Conservation (phyloP, 768 basidiomycete species). For the Ramaria rubella region DNA sequence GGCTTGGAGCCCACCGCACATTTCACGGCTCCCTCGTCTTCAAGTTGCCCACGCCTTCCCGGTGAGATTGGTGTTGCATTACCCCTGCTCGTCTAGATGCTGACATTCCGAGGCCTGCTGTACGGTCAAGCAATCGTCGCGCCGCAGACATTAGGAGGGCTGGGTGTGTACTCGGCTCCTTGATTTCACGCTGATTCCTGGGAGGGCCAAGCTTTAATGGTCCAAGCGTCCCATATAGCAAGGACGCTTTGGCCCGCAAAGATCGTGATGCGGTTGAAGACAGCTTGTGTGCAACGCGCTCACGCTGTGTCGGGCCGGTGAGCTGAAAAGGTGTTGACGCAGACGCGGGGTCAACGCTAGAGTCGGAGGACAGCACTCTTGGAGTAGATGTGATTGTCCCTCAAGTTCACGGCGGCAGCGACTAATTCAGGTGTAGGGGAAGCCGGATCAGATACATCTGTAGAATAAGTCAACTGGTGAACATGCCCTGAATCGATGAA, state of each 20-base stretch:
- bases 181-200: neutral
- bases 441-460: too few relatives aligned
- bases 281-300: slow-evolving; percentile 73
- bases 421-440: slow-evolving; percentile 85
- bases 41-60: slow-evolving; percentile 46
- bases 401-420: slow-evolving; percentile 81
- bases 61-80: slow-evolving; percentile 51
- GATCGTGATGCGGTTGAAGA: slow-evolving; percentile 78
- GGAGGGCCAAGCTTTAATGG: neutral
- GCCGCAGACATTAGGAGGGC: slow-evolving; percentile 87
- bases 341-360: slow-evolving; percentile 39
- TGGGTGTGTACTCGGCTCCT: slow-evolving; percentile 16
- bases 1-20: slow-evolving; percentile 78
- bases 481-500: too few relatives aligned
- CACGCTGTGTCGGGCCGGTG: slow-evolving; percentile 68
- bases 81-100: slow-evolving; percentile 60
- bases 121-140: slow-evolving; percentile 64
- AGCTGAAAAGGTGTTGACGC: slow-evolving; percentile 70
- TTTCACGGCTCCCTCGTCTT: slow-evolving; percentile 59
- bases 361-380: slow-evolving; percentile 66
- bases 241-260: slow-evolving; percentile 67
- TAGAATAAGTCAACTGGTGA: too few relatives aligned
- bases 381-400: slow-evolving; percentile 91
- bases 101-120: slow-evolving; percentile 52
- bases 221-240: slow-evolving; percentile 29